Base-by-base conservation (phyloP, 768 basidiomycete genomes). In the Kockovaella imperatae region DNA sequence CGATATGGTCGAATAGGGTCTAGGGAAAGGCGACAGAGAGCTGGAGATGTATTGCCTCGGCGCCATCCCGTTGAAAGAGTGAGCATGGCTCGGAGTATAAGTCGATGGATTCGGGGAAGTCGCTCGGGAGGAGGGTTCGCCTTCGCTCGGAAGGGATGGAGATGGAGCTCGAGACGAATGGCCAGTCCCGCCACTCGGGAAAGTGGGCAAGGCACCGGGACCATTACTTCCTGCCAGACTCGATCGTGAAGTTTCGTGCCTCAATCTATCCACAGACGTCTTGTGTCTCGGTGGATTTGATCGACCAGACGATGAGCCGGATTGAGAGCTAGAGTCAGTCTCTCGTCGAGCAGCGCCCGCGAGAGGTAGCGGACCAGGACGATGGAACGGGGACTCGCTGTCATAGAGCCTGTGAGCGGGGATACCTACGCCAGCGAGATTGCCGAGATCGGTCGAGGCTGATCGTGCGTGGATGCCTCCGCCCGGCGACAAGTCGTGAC, bases 71-170 rank as follows among this genome's bases (percentile, higher is more conserved):
- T 38, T n/a, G n/a, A n/a, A n/a, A n/a, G n/a, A n/a, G n/a, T n/a
- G n/a, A n/a, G n/a, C n/a, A n/a, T n/a, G n/a, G n/a, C n/a, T n/a
- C n/a, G n/a, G 28, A 21, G 32, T 35, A 25, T 46, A 46, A n/a
- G 45, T 24, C 11, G 46, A 48, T 15, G 46, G 46, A 23, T 31
- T 18, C 17, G 46, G 46, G 5, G 46, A 48, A 14, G 20, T 40
- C 5, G 35, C 25, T 28, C 46, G 20, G 7, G 46, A 26, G 4
- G 46, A 48, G 6, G 21, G 11, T 24, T n/a, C 31, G n/a, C 13
- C 10, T 48, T 48, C 46, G 10, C 23, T 26, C 36, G 18, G 8
- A 5, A 26, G 28, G 5, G 25, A 7, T 13, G 40, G 40, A 18
- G 40, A 42, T 10, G 40, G 21, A 6, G 40, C 40, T 6, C 40